Evolutionary conservation across 495 filamentous ascomycete species (phyloP).

Genomic region (Aspergillus heteromorphus): DNA sequence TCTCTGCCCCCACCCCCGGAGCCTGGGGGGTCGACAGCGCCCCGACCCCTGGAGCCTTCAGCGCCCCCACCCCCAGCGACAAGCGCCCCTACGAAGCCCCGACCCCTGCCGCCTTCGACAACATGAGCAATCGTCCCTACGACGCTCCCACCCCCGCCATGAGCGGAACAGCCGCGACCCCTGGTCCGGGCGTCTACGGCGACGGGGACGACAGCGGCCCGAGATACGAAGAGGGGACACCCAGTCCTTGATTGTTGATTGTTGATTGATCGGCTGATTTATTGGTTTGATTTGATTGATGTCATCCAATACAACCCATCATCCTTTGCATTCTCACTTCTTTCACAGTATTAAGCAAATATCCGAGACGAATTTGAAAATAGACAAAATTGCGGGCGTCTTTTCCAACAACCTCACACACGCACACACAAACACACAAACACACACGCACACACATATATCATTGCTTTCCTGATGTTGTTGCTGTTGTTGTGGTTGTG

Average conservation of each 20-base stretch:
- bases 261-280: too few species aligned
- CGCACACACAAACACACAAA: background rate
- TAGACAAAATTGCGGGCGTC: background rate
- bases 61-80: slow-evolving; percentile 53
- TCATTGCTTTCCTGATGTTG: too few species aligned
- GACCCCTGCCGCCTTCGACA: slow-evolving; percentile 53
- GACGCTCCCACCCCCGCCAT: slow-evolving; percentile 78
- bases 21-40: slow-evolving; percentile 56
- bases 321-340: too few species aligned
- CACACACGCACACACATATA: too few species aligned
- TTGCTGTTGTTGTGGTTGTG: too few species aligned
- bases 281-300: too few species aligned
- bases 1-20: slow-evolving; percentile 76
- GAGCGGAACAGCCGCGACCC: slow-evolving; percentile 63
- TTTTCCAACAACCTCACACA: background rate
- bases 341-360: too few species aligned
- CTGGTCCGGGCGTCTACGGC: slow-evolving; percentile 57
- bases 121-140: slow-evolving; percentile 44
- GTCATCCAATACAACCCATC: too few species aligned
- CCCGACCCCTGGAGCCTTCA: slow-evolving; percentile 59
- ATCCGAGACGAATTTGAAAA: background rate
- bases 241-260: slow-evolving; percentile 40
- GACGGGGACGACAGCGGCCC: slow-evolving; percentile 54
- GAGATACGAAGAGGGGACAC: slow-evolving; percentile 50
- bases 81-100: slow-evolving; percentile 49